Base-by-base conservation (phyloP, 2,329 filamentous ascomycete genomes). In the Mycosphaerella arachidis region DNA sequence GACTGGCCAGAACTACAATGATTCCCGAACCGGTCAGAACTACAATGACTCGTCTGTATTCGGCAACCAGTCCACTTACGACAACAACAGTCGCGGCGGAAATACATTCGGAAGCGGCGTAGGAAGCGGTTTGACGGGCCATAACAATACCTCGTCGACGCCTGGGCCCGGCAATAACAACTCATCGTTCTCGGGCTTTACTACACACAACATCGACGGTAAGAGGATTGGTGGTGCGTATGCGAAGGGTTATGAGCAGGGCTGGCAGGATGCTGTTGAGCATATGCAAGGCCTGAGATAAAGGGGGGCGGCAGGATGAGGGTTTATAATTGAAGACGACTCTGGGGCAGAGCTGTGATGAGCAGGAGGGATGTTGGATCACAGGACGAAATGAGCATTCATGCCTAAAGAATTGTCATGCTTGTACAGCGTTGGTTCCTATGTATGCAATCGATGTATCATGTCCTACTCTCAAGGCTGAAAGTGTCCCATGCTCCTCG, bases 181-280 rank as follows among this genome's bases (percentile, higher is more conserved):
- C 3, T 7, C 40, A 1, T 43, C 40, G 40, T 16, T 30, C 29
- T 52, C 50, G 6, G 50, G 50, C n/a, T 20, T 20, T 12, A 33
- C 16, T 3, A 52, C 30, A 20, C 50, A 35, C 12, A 52, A n/a
- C n/a, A n/a, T 52, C 10, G 50, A 52, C n/a, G 50, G 50, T 12
- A 58, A 53, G 37, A 52, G 50, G 24, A 58, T 58, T 37, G 56
- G 48, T 18, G 48, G 56, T 6, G 48, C 48, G 6, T 58, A 58
- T 46, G 56, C 29, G 12, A 20, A 48, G 9, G 56, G 56, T 6
- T 59, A 59, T 20, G 51, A 54, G 30, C 52, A 43, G 12, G 57
- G 57, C 4, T 59, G 53, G 40, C 43, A 50, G 31, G 57, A 59
- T 51, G 57, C 57, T 27, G 12, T 54, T 16, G 50, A 48, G n/a